Evolutionary conservation across 2,329 filamentous ascomycete genomes (phyloP).

Genomic region (Dothideomycetes sp.): DNA sequence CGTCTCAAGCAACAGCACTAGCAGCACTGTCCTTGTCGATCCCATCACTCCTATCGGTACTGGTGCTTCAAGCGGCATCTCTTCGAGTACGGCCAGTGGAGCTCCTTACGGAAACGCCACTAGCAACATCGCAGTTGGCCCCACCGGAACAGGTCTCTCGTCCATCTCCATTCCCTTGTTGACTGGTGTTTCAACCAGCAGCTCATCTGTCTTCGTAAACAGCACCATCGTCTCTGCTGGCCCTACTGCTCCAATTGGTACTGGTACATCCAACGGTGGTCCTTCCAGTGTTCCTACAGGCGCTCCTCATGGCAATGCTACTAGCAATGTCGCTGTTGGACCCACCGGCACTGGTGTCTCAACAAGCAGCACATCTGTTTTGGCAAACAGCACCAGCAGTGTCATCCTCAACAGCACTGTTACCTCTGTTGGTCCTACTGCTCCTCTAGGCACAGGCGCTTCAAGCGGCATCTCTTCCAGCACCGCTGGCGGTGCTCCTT

Average conservation of each 20-base stretch:
- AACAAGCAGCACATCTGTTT: not conserved
- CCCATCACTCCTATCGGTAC: not conserved
- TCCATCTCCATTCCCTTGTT: not conserved
- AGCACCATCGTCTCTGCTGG: not conserved
- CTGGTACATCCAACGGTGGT: not conserved
- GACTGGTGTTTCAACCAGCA: not conserved
- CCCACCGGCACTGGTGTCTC: not conserved
- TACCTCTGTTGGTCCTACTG: not conserved
- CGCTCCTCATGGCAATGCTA: not conserved
- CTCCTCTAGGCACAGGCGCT: not conserved
- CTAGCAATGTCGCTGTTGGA: not conserved
- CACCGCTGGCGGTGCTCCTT: not conserved
- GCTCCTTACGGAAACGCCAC: not conserved
- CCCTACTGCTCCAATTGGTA: not conserved
- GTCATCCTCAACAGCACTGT: not conserved
- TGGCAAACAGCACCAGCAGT: not conserved
- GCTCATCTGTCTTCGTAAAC: not conserved
- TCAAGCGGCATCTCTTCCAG: constrained; percentile 4
- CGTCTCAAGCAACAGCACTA: not conserved
- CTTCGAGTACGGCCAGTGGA: not conserved
- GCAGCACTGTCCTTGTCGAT: not conserved
- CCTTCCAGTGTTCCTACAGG: not conserved
- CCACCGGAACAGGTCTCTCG: not conserved
- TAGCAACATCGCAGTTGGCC: not conserved
- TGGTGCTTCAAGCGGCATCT: constrained; percentile 3